Base-by-base conservation (phyloP, 2,329 filamentous ascomycete species). In the Phialophora chinensis region DNA sequence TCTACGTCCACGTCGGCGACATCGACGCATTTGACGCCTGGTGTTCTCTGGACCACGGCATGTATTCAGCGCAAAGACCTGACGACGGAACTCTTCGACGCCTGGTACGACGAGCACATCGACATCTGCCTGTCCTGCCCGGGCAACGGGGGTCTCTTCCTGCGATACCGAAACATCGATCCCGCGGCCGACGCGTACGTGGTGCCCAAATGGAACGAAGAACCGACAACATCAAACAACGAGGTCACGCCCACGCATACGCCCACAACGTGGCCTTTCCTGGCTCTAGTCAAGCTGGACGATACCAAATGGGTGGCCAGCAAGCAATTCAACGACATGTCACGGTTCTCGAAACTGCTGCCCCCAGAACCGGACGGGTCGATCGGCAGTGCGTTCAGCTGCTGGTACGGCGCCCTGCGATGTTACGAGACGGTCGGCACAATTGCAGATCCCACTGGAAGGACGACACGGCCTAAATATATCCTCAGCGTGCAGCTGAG, bases 1-100 rank as follows among this genome's bases (percentile, higher is more conserved):
- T 56, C 64, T 80, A 79, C 62, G 78, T 80, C 67, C 80, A 83
- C 72, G 82, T 82, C 71, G 81, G 83, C 71, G 81, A 82, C 71
- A 76, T 83, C 59, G 82, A 83, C 67, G 20, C 17, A 23, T 4
- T 27, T 53, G 20, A 53, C 35, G n/a, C 25, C 54, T n/a, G 66
- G 66, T 2, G 35, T 68, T 10, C 50, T 68, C 25, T 68, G 64
- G 63, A 60, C 63, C 14, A 66, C 66, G 6, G 60, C 63, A 11
- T 63, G 66, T 33, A 49, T 68, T 12, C 59, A 60, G 52, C 63
- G 59, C n/a, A 65, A 65, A 31, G 38, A 54, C 33, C 54, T 68
- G 2, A 35, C 63, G 4, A 6, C 44, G 8, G 27, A 47, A 14
- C 56, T 66, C 25, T 50, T 68, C 10, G 66, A 68, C 50, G 64